phyloP scores from a whole-genome alignment of 1,139 yeast genomes.

The Scheffersomyces segobiensis region DNA sequence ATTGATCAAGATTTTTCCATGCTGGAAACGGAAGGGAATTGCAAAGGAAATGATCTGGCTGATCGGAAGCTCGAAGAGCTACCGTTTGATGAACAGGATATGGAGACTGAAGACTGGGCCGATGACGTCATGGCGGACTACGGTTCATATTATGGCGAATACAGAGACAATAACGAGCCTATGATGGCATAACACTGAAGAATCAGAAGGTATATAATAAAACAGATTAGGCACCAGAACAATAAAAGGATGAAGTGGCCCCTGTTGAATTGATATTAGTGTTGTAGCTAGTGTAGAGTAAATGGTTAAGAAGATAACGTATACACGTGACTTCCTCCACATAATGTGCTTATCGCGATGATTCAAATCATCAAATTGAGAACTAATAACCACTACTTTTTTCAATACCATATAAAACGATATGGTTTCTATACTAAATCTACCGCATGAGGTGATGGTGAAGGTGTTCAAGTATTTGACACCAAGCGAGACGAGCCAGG shows the following conservation, averaged over 20 bases:
- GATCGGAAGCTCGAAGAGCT: constrained; percentile 7
- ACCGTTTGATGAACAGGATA: constrained; percentile 5
- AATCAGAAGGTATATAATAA: no score
- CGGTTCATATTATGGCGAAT: constrained; percentile 19
- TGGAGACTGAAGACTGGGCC: constrained; percentile 8
- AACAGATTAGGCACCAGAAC: neutral
- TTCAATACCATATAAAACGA: neutral
- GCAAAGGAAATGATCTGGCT: constrained; percentile 5
- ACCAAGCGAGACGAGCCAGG: constrained; percentile 20
- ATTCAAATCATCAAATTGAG: neutral
- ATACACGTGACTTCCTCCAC: neutral
- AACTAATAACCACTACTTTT: neutral
- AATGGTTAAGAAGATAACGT: neutral
- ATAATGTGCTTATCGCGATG: neutral
- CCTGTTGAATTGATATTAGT: neutral
- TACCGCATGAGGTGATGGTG: constrained; percentile 29
- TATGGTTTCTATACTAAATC: constrained; percentile 9
- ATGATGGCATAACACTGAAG: neutral
- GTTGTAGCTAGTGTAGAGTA: neutral
- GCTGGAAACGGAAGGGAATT: constrained; percentile 16
- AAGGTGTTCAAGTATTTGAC: constrained; percentile 21
- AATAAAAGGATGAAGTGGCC: neutral
- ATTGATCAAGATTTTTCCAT: constrained; percentile 31
- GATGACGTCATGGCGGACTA: constrained; percentile 9
- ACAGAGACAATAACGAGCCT: neutral